phyloP scores from a whole-genome alignment of 768 basidiomycete species.

The Lyophyllum semitale region DNA sequence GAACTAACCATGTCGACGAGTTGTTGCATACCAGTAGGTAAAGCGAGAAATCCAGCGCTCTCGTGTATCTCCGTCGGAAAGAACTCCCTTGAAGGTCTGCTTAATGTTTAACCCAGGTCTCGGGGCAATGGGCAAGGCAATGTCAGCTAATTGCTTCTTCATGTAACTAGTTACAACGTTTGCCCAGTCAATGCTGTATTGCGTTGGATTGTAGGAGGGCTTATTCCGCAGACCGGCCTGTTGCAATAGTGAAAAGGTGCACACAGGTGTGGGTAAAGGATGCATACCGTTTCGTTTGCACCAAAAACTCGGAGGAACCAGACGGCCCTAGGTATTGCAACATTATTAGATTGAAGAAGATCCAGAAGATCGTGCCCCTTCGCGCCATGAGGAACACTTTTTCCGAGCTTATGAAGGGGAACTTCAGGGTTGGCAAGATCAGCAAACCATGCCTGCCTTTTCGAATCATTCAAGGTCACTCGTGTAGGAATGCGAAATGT shows the following conservation, averaged over 20 bases:
- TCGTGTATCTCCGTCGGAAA: conserved; percentile 69
- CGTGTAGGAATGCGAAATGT: conserved; percentile 82
- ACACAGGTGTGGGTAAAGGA: conserved; percentile 7
- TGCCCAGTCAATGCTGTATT: conserved; percentile 87
- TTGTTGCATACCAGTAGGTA: conserved; percentile 61
- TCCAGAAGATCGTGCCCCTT: conserved; percentile 86
- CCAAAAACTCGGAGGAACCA: conserved; percentile 90
- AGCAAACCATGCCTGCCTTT: conserved; percentile 80
- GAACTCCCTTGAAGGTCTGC: conserved; percentile 79
- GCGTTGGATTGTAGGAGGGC: conserved; percentile 77
- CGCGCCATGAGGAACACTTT: conserved; percentile 84
- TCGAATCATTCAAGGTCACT: conserved; percentile 78
- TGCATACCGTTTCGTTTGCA: conserved; percentile 76
- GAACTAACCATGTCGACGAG: background rate
- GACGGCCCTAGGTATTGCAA: conserved; percentile 79
- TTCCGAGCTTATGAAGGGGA: conserved; percentile 78
- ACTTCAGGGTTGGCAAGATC: conserved; percentile 82
- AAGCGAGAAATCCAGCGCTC: conserved; percentile 81
- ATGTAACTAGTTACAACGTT: conserved; percentile 78
- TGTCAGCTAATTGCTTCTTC: conserved; percentile 81
- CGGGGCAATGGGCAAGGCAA: conserved; percentile 77
- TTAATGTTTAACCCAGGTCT: conserved; percentile 79
- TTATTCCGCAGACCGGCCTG: conserved; percentile 74
- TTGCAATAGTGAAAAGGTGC: conserved; percentile 1
- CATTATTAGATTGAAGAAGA: conserved; percentile 71